Base-by-base conservation (phyloP, 192 early-diverging fungal genomes). In the Dissophora ornata region DNA sequence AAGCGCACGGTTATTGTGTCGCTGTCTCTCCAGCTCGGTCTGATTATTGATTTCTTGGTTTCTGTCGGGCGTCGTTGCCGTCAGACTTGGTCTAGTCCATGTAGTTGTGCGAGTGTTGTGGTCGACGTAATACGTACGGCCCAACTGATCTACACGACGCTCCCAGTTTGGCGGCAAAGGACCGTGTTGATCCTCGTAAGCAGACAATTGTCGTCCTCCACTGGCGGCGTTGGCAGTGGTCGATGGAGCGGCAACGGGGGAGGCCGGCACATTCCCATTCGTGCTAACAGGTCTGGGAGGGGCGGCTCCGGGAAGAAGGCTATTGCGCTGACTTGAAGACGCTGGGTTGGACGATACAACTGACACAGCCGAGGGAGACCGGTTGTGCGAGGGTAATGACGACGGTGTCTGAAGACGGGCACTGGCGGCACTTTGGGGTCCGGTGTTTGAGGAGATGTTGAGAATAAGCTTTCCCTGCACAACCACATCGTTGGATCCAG, bases 101-200 rank as follows among this genome's bases (percentile, higher is more conserved):
- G 97, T 97, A 7, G 97, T 98, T 12, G 89, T 90, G 29, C 96
- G 87, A 12, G 84, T 90, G 83, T 94, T 97, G 82, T 98, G 97
- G 82, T 98, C 97, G 15, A 98, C 95, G 83, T 96, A 98, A 84
- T 98, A 98, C 5, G 91, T 90, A 9, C 97, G 90, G 13, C 95
- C 93, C 38, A 96, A 70, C 69, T 96, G 91, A 86, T 98, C 97
- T 19, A 90, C 87, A 54, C 97, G 89, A 46, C 94, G 86, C 85
- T 98, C 97, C 97, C 97, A 98, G 30, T 69, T 69, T 58, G 83
- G 51, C 63, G 85, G 86, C 21, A 86, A 65, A 3, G 81, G 79
- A 52, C 78, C 88, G 28, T 80, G 67, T 21, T 83, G 74, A 71
- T 91, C 88, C 64, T 92, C 89, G 38, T 81, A 74, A 1, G 86